Evolutionary conservation across 768 basidiomycete species (phyloP).

Genomic region (Phanerochaete sordida): DNA sequence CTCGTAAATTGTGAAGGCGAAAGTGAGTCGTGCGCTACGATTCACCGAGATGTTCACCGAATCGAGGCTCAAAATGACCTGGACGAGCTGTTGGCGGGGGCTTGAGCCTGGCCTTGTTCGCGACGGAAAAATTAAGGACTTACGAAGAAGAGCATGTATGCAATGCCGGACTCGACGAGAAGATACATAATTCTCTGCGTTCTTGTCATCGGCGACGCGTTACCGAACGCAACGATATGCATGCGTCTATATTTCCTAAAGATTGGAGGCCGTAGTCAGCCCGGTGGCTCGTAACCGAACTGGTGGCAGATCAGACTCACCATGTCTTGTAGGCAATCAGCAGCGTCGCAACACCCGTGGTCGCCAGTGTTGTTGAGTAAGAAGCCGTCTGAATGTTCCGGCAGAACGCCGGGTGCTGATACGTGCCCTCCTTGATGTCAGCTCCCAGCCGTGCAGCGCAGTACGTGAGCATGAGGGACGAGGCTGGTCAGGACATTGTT

Average conservation of each 20-base stretch:
- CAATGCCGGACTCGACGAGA: constrained; percentile 20
- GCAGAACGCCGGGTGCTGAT: constrained; percentile 19
- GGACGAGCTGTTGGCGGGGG: not conserved
- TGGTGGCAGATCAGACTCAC: constrained; percentile 4
- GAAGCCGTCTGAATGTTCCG: constrained; percentile 19
- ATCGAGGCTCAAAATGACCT: constrained; percentile 4
- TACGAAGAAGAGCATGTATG: constrained; percentile 24
- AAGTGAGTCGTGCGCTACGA: constrained; percentile 1
- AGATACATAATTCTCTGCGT: constrained; percentile 15
- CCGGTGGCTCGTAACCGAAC: too few species aligned
- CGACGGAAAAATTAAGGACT: too few species aligned
- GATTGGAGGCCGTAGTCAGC: not conserved
- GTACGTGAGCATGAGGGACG: constrained; percentile 18
- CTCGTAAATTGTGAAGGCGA: constrained; percentile 14
- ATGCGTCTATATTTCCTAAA: not conserved
- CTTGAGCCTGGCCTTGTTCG: too few species aligned
- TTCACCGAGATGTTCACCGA: constrained; percentile 10
- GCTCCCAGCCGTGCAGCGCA: constrained; percentile 16
- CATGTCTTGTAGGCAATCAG: constrained; percentile 19
- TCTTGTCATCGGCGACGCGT: not conserved
- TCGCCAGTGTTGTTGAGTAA: constrained; percentile 16
- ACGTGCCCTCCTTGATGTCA: constrained; percentile 15
- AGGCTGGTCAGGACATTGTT: constrained; percentile 7
- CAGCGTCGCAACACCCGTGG: constrained; percentile 18
- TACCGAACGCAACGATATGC: not conserved